Percentiles rank a stretch among this genome's conserved stretches.
phyloP scores from a whole-genome alignment of 805 yeast genomes.

The Cyberlindnera amylophila region DNA sequence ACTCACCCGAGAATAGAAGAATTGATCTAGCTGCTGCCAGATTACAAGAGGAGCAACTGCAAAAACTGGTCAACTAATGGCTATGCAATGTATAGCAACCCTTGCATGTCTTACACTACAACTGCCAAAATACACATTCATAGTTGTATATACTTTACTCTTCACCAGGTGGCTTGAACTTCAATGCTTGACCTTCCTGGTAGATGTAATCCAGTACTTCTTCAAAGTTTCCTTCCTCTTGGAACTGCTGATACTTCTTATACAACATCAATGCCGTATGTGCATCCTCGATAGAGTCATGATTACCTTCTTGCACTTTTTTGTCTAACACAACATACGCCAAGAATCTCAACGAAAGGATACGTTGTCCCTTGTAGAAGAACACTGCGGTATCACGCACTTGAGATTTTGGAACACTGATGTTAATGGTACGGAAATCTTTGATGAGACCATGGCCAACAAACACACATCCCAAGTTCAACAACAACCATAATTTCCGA shows the following conservation, averaged over 20 bases:
- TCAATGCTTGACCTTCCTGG: constrained; percentile 48
- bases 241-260: constrained; percentile 63
- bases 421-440: constrained; percentile 90
- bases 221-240: constrained; percentile 56
- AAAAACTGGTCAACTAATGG: constrained; percentile 21
- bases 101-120: no score
- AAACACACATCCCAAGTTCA: constrained; percentile 86
- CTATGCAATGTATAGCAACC: not conserved
- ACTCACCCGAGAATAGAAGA: constrained; percentile 21
- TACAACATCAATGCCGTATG: constrained; percentile 76
- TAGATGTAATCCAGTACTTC: constrained; percentile 62
- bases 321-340: constrained; percentile 74
- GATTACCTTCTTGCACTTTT: constrained; percentile 87
- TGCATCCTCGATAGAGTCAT: constrained; percentile 97
- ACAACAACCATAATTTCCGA: constrained; percentile 81
- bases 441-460: constrained; percentile 92
- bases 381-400: constrained; percentile 86
- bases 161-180: constrained; percentile 27
- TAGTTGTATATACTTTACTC: constrained; percentile 3
- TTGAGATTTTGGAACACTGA: constrained; percentile 80
- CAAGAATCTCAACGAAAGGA: constrained; percentile 77
- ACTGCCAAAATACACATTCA: no score
- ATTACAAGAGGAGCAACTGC: constrained; percentile 20
- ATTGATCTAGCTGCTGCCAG: constrained; percentile 27
- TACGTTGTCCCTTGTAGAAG: constrained; percentile 74